A percentile compares a stretch with the other conserved stretches of the same genome.
phyloP scores from a whole-genome alignment of 1,284 basidiomycete species.

The Phellopilus nigrolimitatus region DNA sequence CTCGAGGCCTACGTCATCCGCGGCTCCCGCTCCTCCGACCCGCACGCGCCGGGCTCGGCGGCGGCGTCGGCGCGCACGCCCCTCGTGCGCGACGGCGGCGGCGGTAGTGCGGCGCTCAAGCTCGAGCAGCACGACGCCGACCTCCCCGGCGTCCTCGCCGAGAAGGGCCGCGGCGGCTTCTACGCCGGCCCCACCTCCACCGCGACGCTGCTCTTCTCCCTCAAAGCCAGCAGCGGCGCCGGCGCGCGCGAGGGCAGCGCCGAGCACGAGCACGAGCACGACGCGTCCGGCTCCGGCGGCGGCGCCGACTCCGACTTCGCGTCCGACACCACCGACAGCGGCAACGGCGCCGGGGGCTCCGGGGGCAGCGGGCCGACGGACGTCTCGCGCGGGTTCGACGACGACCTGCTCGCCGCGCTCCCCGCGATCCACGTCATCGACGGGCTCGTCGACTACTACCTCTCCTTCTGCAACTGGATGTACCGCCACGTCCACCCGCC shows the following conservation, averaged over 20 bases:
- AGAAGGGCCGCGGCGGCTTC: constrained; percentile 56
- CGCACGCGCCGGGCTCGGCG: too few species aligned
- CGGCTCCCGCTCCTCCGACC: constrained; percentile 33
- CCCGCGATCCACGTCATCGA: constrained; percentile 65
- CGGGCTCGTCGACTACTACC: constrained; percentile 67
- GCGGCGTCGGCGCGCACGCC: too few species aligned
- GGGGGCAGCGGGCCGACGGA: constrained; percentile 22
- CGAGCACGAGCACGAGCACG: constrained; percentile 21
- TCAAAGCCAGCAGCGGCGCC: constrained; percentile 37
- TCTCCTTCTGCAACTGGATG: constrained; percentile 81
- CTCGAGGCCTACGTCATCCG: constrained; percentile 64
- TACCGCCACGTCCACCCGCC: constrained; percentile 68
- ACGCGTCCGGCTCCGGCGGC: constrained; percentile 9
- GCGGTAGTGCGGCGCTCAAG: constrained; percentile 35
- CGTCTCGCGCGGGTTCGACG: constrained; percentile 56
- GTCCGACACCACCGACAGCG: too few species aligned
- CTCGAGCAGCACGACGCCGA: constrained; percentile 48
- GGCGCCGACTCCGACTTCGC: too few species aligned
- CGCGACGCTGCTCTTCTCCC: constrained; percentile 59
- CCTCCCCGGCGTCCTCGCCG: constrained; percentile 62
- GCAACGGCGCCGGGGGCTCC: too few species aligned
- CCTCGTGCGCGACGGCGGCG: constrained; percentile 23
- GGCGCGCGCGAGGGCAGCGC: constrained; percentile 45
- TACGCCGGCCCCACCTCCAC: constrained; percentile 72
- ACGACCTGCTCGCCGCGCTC: constrained; percentile 61